A percentile compares a stretch with the other conserved stretches of the same genome.
Conservation (phyloP, 108 stramenopile genomes). For the Pseudonitzschia pungens region DNA sequence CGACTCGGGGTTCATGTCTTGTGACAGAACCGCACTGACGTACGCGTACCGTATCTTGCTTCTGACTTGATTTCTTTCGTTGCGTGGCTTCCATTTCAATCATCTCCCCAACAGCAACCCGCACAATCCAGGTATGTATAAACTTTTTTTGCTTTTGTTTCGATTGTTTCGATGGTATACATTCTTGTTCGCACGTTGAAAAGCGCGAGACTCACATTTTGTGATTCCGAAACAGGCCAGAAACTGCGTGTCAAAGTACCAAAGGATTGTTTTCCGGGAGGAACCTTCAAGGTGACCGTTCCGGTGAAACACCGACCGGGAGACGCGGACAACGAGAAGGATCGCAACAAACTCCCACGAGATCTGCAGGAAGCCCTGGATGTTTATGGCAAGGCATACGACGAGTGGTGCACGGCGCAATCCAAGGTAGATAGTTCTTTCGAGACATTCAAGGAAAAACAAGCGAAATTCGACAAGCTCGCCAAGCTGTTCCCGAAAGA, state of each 20-base stretch:
- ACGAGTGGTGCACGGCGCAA: constrained; percentile 71
- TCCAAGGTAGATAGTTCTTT: constrained; percentile 47
- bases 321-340: constrained; percentile 39
- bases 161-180: too few relatives aligned
- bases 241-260: constrained; percentile 77
- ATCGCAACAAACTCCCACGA: constrained; percentile 64
- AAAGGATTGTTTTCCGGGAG: constrained; percentile 56
- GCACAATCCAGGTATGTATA: constrained; percentile 37
- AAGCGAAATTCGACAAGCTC: constrained; percentile 75
- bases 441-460: constrained; percentile 50
- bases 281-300: constrained; percentile 70
- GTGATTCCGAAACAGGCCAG: constrained; percentile 39
- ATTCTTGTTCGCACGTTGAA: too few relatives aligned
- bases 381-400: constrained; percentile 59
- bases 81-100: not conserved
- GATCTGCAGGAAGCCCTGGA: constrained; percentile 57
- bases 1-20: not conserved
- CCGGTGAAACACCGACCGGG: constrained; percentile 40
- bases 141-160: not conserved
- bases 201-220: not conserved
- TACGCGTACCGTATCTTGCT: not conserved
- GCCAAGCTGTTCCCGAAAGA: constrained; percentile 62
- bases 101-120: constrained; percentile 53
- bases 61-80: constrained; percentile 12
- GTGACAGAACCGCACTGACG: not conserved